Conservation (phyloP, 345 rosid genomes). For the Eucalyptus marginata region DNA sequence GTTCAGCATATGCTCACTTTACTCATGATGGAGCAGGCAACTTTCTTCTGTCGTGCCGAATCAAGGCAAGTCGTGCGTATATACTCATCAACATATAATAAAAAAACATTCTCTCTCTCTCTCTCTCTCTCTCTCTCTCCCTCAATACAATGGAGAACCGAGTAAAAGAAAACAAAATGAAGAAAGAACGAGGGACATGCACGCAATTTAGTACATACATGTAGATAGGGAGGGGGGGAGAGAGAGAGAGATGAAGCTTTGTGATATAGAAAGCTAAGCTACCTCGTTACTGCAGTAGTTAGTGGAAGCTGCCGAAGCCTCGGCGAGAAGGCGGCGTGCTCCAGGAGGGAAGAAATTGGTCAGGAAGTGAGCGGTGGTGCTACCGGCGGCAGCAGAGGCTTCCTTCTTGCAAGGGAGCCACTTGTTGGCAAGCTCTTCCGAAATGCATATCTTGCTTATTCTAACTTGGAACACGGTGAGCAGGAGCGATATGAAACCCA, state of each 20-base stretch:
- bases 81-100: not conserved
- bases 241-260: not conserved
- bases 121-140: not conserved
- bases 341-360: conserved; percentile 2
- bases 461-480: conserved; percentile 42
- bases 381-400: not conserved
- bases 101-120: not conserved
- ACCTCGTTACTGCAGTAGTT: conserved; percentile 23
- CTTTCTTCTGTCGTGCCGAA: not conserved
- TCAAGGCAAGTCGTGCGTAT: not conserved
- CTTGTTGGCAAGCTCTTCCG: conserved; percentile 22
- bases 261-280: not conserved
- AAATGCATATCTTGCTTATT: conserved; percentile 41
- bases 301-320: not conserved
- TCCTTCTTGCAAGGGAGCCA: conserved; percentile 47
- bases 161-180: not conserved
- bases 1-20: not conserved
- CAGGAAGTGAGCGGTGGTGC: conserved; percentile 26
- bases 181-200: not conserved
- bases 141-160: not conserved
- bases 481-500: conserved; percentile 79
- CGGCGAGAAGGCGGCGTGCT: conserved; percentile 51
- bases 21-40: not conserved
- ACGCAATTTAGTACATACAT: not conserved
- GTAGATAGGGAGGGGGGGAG: not conserved